Base-by-base conservation (phyloP, 768 basidiomycete genomes). In the Termitomyces sp. region DNA sequence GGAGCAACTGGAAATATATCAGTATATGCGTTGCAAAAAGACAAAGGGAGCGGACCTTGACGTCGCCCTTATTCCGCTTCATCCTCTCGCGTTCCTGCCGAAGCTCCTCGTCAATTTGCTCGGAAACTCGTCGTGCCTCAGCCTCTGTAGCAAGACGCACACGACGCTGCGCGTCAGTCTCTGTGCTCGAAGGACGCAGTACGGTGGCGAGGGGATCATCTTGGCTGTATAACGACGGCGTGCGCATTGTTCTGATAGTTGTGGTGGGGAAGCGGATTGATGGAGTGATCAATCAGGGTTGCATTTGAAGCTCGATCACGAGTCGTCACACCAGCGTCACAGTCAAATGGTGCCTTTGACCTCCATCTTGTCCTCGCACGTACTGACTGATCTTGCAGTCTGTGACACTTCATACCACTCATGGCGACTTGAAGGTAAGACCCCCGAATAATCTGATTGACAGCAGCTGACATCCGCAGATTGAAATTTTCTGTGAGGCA, bases 401-500 rank as follows among this genome's bases (percentile, higher is more conserved):
- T 60, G 95, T 97, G 45, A 98, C 96, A 7, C 81, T 98, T 56
- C 90, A 98, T 73, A 98, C 96, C 0, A 85, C 89, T n/a, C 89
- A 89, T 68, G 96, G 96, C 17, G 96, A 98, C 63, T 81, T 98
- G 74, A 98, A 98, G 86, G 94, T 92, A 68, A 29, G 51, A 10
- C 15, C 20, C 34, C 51, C 56, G n/a, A 31, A 25, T 20, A 17
- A 25, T 7, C 17, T 50, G 32, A n/a, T 10, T 45, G 37, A 54
- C 61, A 56, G 53, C 1, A 47, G 17, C 47, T 55, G 17, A 62
- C 36, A 50, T 56, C 56, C 54, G 34, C 71, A 98, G 95, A 86
- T 98, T 63, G 97, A 99, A 75, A 72, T 99, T 12, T 98, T 98
- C 76, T 98, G 97, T 72, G 97, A 99, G 75, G 89, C 96, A 6